A percentile compares a stretch with the other conserved stretches of the same genome.
Conservation (phyloP, 1,284 basidiomycete genomes). For the Clitocybe nebularis region DNA sequence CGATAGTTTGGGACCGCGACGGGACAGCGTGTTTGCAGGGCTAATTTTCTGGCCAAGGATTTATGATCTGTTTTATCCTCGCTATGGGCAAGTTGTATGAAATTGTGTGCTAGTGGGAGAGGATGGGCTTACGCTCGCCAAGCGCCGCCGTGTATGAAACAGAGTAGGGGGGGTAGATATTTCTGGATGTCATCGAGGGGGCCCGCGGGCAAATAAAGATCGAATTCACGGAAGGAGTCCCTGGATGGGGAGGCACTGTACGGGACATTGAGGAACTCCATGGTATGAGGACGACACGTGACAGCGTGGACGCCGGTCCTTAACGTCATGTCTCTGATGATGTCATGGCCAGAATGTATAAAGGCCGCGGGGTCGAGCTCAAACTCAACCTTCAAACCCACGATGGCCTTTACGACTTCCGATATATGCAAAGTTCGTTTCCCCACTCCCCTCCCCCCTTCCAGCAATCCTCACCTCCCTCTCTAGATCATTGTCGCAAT, state of each 20-base stretch:
- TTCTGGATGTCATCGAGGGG: background rate
- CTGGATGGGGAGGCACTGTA: constrained; percentile 29
- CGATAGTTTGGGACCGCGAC: constrained; percentile 76
- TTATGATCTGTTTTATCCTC: constrained; percentile 67
- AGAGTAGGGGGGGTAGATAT: constrained; percentile 38
- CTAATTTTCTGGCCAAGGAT: constrained; percentile 49
- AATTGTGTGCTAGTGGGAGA: constrained; percentile 1
- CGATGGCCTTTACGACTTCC: constrained; percentile 69
- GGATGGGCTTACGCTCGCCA: constrained; percentile 60
- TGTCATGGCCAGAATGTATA: constrained; percentile 1
- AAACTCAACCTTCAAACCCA: constrained; percentile 5
- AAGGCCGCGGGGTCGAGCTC: background rate
- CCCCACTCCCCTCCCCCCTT: background rate
- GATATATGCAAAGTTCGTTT: constrained; percentile 68
- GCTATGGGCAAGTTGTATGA: constrained; percentile 34
- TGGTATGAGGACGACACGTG: constrained; percentile 12
- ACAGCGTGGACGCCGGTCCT: background rate
- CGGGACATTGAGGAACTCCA: constrained; percentile 34
- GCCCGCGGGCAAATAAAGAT: constrained; percentile 38
- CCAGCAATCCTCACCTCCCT: constrained; percentile 8
- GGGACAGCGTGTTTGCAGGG: constrained; percentile 41
- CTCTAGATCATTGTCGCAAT: constrained; percentile 57
- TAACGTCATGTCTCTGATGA: background rate
- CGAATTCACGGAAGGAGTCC: constrained; percentile 40
- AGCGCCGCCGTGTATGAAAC: constrained; percentile 76